Evolutionary conservation across 345 rosid genomes (phyloP).

Genomic region (Passiflora organensis): DNA sequence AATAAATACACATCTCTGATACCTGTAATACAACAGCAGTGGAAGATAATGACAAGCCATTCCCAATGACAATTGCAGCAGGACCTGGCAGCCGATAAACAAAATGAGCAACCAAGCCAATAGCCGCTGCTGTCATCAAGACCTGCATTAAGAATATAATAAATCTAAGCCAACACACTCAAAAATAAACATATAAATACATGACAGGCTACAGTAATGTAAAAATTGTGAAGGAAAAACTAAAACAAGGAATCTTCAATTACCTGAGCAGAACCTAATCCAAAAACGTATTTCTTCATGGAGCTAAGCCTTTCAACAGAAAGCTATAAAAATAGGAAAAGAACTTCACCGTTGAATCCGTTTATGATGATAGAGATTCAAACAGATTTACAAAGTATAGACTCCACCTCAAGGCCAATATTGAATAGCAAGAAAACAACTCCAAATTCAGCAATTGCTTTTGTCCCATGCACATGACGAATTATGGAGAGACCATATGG

Average conservation of each 20-base stretch:
- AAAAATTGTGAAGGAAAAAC: neutral
- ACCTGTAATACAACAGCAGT: conserved; percentile 99
- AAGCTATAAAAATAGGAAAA: conserved; percentile 58
- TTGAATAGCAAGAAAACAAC: conserved; percentile 95
- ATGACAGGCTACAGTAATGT: conserved; percentile 3
- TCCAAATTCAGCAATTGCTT: conserved; percentile 98
- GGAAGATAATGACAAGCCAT: conserved; percentile 93
- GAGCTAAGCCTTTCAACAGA: conserved; percentile 99
- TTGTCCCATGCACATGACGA: conserved; percentile 95
- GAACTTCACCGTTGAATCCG: conserved; percentile 19
- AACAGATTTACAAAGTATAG: conserved; percentile 15
- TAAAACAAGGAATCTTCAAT: conserved; percentile 14
- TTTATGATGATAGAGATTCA: conserved; percentile 17
- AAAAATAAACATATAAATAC: neutral
- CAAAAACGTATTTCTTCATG: conserved; percentile 99
- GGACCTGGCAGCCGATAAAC: conserved; percentile 83
- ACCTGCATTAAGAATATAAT: conserved; percentile 51
- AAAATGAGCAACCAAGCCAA: conserved; percentile 78
- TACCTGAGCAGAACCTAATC: conserved; percentile 96
- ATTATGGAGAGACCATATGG: conserved; percentile 96
- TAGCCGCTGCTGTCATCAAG: conserved; percentile 78
- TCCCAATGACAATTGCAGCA: conserved; percentile 94
- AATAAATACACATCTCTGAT: too few species aligned
- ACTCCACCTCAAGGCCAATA: conserved; percentile 95
- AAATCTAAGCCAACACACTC: conserved; percentile 11